Percentiles rank a stretch among this genome's conserved stretches.
These are phyloP conservation scores for Phialophora expanda DNA, from an alignment of 2,329 filamentous ascomycete species.

Conservation along the genomic window DNA sequence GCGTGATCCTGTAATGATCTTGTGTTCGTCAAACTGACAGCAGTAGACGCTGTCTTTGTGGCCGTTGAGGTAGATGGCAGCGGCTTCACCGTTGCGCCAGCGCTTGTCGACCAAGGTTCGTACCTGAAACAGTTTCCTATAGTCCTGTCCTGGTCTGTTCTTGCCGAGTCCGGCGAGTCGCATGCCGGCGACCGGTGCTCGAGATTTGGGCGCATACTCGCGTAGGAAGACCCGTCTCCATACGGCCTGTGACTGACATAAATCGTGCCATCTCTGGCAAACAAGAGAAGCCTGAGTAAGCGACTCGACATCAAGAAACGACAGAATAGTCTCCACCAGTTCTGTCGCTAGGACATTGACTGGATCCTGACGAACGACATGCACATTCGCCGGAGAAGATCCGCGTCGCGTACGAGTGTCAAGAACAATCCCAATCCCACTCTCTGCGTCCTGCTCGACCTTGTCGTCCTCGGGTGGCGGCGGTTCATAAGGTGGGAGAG, in stretches of 20 bases:
- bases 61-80: constrained; percentile 86
- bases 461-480: constrained; percentile 36
- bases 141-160: constrained; percentile 69
- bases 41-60: constrained; percentile 98
- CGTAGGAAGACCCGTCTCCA: constrained; percentile 67
- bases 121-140: constrained; percentile 82
- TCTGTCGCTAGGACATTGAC: constrained; percentile 62
- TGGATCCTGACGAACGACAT: constrained; percentile 56
- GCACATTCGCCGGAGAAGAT: constrained; percentile 44
- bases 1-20: constrained; percentile 94
- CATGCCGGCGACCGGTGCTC: constrained; percentile 11
- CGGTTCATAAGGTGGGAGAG: constrained; percentile 40
- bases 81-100: constrained; percentile 80
- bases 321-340: constrained; percentile 63
- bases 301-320: constrained; percentile 63
- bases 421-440: constrained; percentile 53
- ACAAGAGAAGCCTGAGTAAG: constrained; percentile 62
- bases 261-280: constrained; percentile 61
- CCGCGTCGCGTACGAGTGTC: constrained; percentile 48
- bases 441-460: constrained; percentile 52
- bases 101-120: constrained; percentile 75
- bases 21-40: constrained; percentile 96
- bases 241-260: constrained; percentile 62
- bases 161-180: constrained; percentile 58
- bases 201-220: constrained; percentile 52